These are phyloP conservation scores for Aphelidium insulamus DNA, from an alignment of 371 early-diverging fungal genomes.

Conservation along the genomic window DNA sequence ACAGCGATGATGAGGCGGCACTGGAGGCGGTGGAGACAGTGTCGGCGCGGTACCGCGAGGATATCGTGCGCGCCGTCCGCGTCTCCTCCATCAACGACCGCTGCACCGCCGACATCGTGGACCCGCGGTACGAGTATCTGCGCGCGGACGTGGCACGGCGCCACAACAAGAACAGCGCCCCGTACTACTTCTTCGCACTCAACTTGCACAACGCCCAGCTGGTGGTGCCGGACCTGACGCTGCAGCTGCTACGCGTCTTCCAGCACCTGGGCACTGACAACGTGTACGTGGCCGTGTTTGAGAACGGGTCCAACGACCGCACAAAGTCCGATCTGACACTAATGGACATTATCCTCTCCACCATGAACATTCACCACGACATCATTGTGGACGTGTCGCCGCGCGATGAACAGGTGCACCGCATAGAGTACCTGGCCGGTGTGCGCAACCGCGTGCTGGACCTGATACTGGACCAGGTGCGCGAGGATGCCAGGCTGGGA, in stretches of 20 bases:
- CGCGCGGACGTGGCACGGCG: too few relatives aligned
- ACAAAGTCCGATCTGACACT: slow-evolving; percentile 12
- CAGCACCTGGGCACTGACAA: slow-evolving; percentile 7
- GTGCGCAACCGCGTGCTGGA: slow-evolving; percentile 17
- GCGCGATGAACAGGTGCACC: slow-evolving; percentile 6
- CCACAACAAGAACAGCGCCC: too few relatives aligned
- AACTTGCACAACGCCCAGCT: slow-evolving; percentile 15
- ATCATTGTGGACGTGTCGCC: slow-evolving; percentile 4
- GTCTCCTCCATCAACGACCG: too few relatives aligned
- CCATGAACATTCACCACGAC: slow-evolving; percentile 8
- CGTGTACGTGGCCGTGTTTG: slow-evolving; percentile 13
- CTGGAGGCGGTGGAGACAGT: too few relatives aligned
- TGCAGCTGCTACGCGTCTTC: slow-evolving; percentile 10
- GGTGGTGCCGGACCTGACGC: slow-evolving; percentile 12
- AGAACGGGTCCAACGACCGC: slow-evolving; percentile 15
- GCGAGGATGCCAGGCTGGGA: too few relatives aligned
- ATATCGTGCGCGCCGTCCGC: too few relatives aligned
- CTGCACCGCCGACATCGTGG: too few relatives aligned
- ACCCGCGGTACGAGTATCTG: too few relatives aligned
- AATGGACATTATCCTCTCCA: too few relatives aligned
- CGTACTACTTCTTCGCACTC: slow-evolving; percentile 9
- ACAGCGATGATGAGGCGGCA: too few relatives aligned
- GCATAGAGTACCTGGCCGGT: slow-evolving; percentile 21
- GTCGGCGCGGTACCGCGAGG: too few relatives aligned
- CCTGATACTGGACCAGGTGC: slow-evolving; percentile 5